phyloP scores from a whole-genome alignment of 2,329 filamentous ascomycete genomes.

The Alternaria arbusti region DNA sequence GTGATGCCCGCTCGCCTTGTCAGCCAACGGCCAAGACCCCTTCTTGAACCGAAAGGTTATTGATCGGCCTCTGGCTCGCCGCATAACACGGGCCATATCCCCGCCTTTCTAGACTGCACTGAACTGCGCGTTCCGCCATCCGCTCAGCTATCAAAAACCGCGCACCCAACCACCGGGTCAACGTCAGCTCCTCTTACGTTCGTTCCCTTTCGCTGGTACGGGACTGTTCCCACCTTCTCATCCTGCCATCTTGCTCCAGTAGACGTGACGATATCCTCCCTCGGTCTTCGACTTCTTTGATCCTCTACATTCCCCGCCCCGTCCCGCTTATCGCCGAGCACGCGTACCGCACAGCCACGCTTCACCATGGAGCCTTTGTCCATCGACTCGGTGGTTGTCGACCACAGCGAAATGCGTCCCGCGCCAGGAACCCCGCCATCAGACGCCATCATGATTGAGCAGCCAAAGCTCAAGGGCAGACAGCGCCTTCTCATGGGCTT shows the following conservation, averaged over 20 bases:
- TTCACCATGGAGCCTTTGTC: conserved; percentile 45
- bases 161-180: conserved; percentile 33
- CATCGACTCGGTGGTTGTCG: conserved; percentile 47
- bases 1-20: not conserved
- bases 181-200: conserved; percentile 13
- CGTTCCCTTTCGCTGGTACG: conserved; percentile 6
- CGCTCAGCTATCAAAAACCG: conserved; percentile 28
- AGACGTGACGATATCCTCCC: not conserved
- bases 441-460: conserved; percentile 39
- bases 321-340: conserved; percentile 7
- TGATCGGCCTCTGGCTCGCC: conserved; percentile 7
- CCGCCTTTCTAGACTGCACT: conserved; percentile 28
- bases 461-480: conserved; percentile 69
- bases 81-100: conserved; percentile 25
- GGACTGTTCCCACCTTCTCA: conserved; percentile 1
- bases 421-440: conserved; percentile 23
- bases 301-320: conserved; percentile 17
- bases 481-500: conserved; percentile 75
- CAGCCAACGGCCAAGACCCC: not conserved
- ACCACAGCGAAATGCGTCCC: conserved; percentile 31
- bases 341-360: conserved; percentile 7
- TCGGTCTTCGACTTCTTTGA: conserved; percentile 1
- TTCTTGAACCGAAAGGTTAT: conserved; percentile 3
- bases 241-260: conserved; percentile 11
- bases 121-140: conserved; percentile 8